Conservation (phyloP, 805 yeast genomes). For the Metschnikowia amazonensis region DNA sequence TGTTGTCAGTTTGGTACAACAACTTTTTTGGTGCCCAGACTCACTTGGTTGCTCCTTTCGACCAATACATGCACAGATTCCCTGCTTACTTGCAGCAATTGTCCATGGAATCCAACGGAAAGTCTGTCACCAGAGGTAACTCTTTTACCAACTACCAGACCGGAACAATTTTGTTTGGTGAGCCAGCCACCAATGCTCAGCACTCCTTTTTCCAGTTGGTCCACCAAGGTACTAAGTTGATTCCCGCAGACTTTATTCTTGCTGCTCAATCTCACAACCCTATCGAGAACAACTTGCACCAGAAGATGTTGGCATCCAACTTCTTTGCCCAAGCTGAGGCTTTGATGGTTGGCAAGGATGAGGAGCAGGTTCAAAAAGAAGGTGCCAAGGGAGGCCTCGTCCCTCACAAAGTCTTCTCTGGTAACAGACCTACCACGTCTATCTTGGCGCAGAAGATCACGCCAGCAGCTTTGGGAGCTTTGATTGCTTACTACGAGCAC, state of each 20-base stretch:
- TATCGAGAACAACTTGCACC: conserved; percentile 89
- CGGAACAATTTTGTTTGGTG: conserved; percentile 94
- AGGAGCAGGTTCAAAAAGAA: conserved; percentile 77
- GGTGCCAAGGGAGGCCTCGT: conserved; percentile 83
- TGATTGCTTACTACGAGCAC: conserved; percentile 97
- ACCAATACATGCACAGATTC: conserved; percentile 98
- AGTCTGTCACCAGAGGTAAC: conserved; percentile 90
- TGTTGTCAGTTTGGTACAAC: conserved; percentile 96
- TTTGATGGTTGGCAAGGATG: conserved; percentile 91
- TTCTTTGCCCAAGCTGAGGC: conserved; percentile 99
- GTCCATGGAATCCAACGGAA: conserved; percentile 99
- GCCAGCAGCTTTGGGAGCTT: conserved; percentile 92
- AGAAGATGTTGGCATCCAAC: conserved; percentile 97
- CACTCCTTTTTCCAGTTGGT: conserved; percentile 99
- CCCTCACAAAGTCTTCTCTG: conserved; percentile 95
- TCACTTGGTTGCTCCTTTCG: conserved; percentile 97
- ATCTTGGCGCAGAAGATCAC: conserved; percentile 94
- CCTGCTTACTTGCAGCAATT: conserved; percentile 98
- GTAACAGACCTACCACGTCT: conserved; percentile 98
- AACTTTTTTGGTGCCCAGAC: conserved; percentile 98
- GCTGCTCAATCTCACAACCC: conserved; percentile 99
- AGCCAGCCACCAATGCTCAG: conserved; percentile 98
- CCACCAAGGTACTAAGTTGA: conserved; percentile 97
- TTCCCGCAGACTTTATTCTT: conserved; percentile 93
- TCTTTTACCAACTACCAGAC: conserved; percentile 91